These are phyloP conservation scores for Nematodospora anomalae DNA, from an alignment of 1,139 yeast genomes.

Conservation along the genomic window DNA sequence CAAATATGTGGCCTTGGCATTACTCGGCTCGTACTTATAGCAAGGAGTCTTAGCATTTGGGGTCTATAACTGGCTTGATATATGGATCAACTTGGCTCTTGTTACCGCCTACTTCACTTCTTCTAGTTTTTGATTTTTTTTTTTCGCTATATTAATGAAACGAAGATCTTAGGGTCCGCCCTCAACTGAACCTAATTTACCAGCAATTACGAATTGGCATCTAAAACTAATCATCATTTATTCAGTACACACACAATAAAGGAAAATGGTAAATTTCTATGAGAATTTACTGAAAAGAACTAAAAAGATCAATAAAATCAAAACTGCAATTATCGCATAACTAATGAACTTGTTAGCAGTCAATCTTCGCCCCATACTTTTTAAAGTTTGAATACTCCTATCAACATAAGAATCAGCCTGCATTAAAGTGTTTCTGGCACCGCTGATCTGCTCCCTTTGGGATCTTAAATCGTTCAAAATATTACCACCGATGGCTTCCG, in stretches of 20 bases:
- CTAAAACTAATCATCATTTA: no score
- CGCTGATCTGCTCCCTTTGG: constrained; percentile 88
- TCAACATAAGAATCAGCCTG: constrained; percentile 95
- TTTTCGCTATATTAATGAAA: no score
- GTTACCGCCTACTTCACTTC: no score
- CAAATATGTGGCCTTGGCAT: neutral
- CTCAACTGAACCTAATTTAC: no score
- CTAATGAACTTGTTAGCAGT: constrained; percentile 94
- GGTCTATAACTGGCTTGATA: neutral
- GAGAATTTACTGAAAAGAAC: constrained; percentile 87
- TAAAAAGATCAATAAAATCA: constrained; percentile 77
- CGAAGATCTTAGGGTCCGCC: no score
- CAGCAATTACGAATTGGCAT: no score
- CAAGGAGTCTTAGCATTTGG: constrained; percentile 5
- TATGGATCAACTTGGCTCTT: neutral
- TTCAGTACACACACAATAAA: no score
- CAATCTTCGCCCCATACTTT: constrained; percentile 89
- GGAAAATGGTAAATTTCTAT: no score
- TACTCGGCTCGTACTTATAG: neutral
- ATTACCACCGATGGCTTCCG: constrained; percentile 89
- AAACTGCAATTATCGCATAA: constrained; percentile 90
- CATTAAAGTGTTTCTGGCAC: constrained; percentile 77
- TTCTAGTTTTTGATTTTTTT: no score
- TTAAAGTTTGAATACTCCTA: constrained; percentile 79
- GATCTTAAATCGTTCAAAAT: constrained; percentile 86